Conservation (phyloP, 257 asterid genomes). For the Capsicum rhomboideum region DNA sequence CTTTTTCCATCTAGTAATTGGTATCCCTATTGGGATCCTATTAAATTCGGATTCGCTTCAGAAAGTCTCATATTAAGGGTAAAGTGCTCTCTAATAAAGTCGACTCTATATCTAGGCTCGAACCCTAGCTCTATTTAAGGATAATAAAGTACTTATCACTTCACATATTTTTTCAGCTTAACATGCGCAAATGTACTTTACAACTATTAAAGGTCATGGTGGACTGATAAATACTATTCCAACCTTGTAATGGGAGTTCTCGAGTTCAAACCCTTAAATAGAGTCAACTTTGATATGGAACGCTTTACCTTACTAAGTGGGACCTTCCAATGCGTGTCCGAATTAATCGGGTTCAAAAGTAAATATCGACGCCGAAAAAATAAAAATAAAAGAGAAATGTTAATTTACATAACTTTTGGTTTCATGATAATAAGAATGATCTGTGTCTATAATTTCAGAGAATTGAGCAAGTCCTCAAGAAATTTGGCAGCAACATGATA, state of each 20-base stretch:
- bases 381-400: no score
- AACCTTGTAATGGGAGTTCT: background rate
- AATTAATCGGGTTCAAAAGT: background rate
- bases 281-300: background rate
- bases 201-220: background rate
- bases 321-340: background rate
- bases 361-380: background rate
- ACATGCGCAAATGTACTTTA: background rate
- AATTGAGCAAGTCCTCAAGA: conserved; percentile 48
- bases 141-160: background rate
- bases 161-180: background rate
- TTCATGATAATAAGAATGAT: background rate
- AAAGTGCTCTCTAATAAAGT: background rate
- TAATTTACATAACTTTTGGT: background rate
- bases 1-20: background rate
- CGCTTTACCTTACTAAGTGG: background rate
- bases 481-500: conserved; percentile 67
- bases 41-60: background rate
- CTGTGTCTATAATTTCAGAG: conserved; percentile 16
- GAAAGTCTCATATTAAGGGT: background rate
- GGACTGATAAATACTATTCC: background rate
- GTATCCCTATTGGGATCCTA: background rate
- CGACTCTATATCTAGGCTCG: background rate
- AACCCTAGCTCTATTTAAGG: background rate
- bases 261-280: fast-evolving